Conservation (phyloP, 148 eudicot genomes). For the Polygonum aviculare region DNA sequence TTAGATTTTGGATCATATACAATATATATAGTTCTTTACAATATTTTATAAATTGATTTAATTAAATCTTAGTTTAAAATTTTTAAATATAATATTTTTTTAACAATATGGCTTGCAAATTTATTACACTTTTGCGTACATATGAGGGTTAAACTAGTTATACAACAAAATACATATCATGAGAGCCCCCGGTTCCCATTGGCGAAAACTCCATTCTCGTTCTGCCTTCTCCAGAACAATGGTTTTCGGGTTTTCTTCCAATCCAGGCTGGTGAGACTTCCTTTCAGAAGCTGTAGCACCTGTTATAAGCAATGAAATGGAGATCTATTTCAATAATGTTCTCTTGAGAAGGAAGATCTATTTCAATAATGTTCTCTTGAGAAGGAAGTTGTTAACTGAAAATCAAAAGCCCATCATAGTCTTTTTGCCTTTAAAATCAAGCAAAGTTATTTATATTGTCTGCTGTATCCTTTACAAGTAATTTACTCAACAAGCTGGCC, state of each 20-base stretch:
- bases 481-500: not conserved
- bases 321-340: not conserved
- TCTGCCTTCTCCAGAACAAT: conserved; percentile 62
- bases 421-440: not conserved
- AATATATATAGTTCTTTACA: no score
- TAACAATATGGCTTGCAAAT: no score
- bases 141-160: no score
- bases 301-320: conserved; percentile 15
- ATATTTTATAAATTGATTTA: no score
- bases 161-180: not conserved
- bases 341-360: not conserved
- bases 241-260: conserved; percentile 46
- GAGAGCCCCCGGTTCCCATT: conserved; percentile 19
- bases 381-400: not conserved
- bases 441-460: not conserved
- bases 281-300: conserved; percentile 70
- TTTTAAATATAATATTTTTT: no score
- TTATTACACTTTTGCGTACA: no score
- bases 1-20: no score
- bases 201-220: conserved; percentile 38
- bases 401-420: not conserved
- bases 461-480: not conserved
- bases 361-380: not conserved
- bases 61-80: no score
- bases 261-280: conserved; percentile 59